A percentile compares a stretch with the other conserved stretches of the same genome.
These are phyloP conservation scores for Galium porrigens DNA, from an alignment of 305 asterid species.

Conservation along the genomic window DNA sequence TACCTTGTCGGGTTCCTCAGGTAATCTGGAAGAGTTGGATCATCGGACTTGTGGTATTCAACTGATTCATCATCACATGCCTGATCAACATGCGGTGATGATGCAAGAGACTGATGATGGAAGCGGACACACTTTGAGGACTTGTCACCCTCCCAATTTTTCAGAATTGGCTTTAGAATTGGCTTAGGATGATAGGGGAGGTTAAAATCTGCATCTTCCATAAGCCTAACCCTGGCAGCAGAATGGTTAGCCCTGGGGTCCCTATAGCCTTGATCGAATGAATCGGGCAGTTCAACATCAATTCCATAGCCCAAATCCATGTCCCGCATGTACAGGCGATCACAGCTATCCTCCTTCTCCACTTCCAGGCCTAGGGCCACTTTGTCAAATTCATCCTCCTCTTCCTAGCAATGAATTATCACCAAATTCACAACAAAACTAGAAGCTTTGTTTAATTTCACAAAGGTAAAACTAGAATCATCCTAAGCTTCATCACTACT, in stretches of 20 bases:
- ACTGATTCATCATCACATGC: no score
- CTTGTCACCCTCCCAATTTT: conserved; percentile 35
- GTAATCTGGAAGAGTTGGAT: conserved; percentile 43
- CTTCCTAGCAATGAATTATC: conserved; percentile 28
- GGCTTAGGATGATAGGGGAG: conserved; percentile 21
- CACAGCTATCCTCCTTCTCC: conserved; percentile 33
- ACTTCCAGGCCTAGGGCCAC: conserved; percentile 48
- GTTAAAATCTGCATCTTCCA: conserved; percentile 41
- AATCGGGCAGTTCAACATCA: conserved; percentile 22
- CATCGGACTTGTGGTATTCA: background rate
- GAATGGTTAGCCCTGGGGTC: conserved; percentile 73
- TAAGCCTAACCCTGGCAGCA: conserved; percentile 61
- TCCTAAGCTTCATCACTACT: no score
- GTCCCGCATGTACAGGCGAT: conserved; percentile 37
- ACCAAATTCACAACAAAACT: background rate
- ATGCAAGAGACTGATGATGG: conserved; percentile 13
- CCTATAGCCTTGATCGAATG: conserved; percentile 27
- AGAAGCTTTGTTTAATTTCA: no score
- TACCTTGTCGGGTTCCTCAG: conserved; percentile 65
- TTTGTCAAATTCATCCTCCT: conserved; percentile 75
- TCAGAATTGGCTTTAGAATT: conserved; percentile 45
- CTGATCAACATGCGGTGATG: background rate
- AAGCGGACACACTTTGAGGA: conserved; percentile 58
- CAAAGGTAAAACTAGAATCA: background rate
- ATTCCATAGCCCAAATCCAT: conserved; percentile 29